Evolutionary conservation across 257 asterid genomes (phyloP).

Genomic region (Gentiana macrophylla): DNA sequence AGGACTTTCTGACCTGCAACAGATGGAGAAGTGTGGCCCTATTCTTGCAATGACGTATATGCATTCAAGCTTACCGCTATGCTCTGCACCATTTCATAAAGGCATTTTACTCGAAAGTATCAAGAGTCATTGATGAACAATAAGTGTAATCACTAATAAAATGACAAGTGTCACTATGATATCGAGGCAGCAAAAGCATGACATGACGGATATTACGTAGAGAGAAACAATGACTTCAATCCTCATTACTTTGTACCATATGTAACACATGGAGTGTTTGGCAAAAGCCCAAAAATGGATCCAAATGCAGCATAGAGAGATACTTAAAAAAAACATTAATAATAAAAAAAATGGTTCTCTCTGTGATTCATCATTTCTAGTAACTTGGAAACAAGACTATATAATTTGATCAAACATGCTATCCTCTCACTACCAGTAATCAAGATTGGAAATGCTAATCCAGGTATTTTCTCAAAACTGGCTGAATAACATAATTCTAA

Average conservation of each 20-base stretch:
- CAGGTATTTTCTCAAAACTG: no score
- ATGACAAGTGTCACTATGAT: not conserved
- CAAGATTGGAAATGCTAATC: no score
- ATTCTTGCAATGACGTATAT: slow-evolving; percentile 82
- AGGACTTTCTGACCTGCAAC: slow-evolving; percentile 98
- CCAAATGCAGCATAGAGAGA: no score
- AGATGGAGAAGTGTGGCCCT: slow-evolving; percentile 73
- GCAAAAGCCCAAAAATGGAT: no score
- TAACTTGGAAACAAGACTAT: no score
- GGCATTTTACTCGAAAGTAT: slow-evolving; percentile 14
- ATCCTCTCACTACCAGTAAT: no score
- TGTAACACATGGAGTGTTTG: no score
- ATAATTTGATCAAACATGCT: no score
- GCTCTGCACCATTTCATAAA: slow-evolving; percentile 54
- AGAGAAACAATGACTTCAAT: not conserved
- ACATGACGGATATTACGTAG: not conserved
- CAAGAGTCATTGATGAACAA: slow-evolving; percentile 4
- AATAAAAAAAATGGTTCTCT: no score
- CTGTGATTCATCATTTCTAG: no score
- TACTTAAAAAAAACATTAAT: no score
- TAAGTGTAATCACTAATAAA: not conserved
- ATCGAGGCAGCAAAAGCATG: not conserved
- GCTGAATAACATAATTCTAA: no score
- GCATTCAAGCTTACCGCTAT: slow-evolving; percentile 97
- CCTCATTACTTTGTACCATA: not conserved